phyloP scores from a whole-genome alignment of 352 stramenopile genomes.

The Globisporangium parvum region DNA sequence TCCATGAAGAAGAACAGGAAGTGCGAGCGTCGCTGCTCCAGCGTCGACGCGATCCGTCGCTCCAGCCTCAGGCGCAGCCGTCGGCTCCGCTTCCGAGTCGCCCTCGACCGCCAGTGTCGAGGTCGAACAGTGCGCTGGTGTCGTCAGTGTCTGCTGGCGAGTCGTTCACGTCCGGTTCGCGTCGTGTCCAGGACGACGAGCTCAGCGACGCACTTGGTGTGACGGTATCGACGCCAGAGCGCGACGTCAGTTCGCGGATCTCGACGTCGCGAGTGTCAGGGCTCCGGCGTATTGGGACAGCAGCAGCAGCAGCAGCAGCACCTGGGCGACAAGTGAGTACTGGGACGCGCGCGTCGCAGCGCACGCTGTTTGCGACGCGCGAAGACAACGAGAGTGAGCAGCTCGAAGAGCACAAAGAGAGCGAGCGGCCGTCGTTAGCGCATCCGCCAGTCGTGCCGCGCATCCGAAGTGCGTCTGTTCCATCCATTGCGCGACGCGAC shows the following conservation, averaged over 20 bases:
- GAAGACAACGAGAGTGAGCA: no score
- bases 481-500: background rate
- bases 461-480: background rate
- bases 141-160: slow-evolving; percentile 12
- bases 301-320: background rate
- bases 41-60: no score
- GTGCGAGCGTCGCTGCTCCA: slow-evolving; percentile 4
- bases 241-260: background rate
- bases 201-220: slow-evolving; percentile 55
- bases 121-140: slow-evolving; percentile 12
- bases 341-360: background rate
- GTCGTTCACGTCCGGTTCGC: slow-evolving; percentile 9
- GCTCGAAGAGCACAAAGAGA: slow-evolving; percentile 8
- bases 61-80: no score
- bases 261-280: background rate
- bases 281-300: background rate
- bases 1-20: slow-evolving; percentile 6
- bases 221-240: slow-evolving; percentile 6
- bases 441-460: background rate
- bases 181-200: slow-evolving; percentile 38
- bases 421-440: background rate
- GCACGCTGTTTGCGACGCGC: slow-evolving; percentile 7
- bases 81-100: no score
- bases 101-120: slow-evolving; percentile 17
- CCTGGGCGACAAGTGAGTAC: no score